Conservation (phyloP, 371 early-diverging fungal genomes). For the Funneliformis caledonium region DNA sequence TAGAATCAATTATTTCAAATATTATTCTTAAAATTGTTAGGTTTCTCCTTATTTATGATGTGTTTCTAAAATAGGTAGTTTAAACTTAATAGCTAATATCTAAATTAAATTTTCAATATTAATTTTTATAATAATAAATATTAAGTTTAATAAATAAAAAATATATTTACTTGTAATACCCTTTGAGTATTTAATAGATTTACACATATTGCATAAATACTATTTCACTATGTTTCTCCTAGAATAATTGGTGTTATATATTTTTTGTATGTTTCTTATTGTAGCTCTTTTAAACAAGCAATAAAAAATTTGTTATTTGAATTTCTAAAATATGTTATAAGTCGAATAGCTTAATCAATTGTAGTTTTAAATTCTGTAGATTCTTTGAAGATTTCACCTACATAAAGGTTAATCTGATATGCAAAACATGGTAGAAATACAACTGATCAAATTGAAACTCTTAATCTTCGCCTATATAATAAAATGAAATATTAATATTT, state of each 20-base stretch:
- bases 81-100: neutral
- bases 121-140: neutral
- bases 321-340: conserved; percentile 23
- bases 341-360: neutral
- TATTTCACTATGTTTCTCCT: conserved; percentile 2
- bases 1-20: neutral
- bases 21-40: neutral
- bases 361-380: conserved; percentile 7
- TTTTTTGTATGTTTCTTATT: conserved; percentile 15
- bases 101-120: neutral
- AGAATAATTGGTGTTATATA: neutral
- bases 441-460: neutral
- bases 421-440: conserved; percentile 10
- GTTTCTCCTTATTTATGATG: neutral
- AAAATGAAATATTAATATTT: neutral
- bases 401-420: too few species aligned
- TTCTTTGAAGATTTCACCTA: neutral
- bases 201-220: conserved; percentile 1
- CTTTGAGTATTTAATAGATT: neutral
- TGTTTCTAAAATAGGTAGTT: neutral
- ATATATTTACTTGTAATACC: neutral
- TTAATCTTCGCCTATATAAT: neutral
- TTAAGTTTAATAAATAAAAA: conserved; percentile 2
- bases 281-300: neutral
- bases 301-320: conserved; percentile 18